Evolutionary conservation across 2,329 filamentous ascomycete species (phyloP), one percentile per base, ranked within the genome.

Genomic region (Chlorencoelia australis): DNA sequence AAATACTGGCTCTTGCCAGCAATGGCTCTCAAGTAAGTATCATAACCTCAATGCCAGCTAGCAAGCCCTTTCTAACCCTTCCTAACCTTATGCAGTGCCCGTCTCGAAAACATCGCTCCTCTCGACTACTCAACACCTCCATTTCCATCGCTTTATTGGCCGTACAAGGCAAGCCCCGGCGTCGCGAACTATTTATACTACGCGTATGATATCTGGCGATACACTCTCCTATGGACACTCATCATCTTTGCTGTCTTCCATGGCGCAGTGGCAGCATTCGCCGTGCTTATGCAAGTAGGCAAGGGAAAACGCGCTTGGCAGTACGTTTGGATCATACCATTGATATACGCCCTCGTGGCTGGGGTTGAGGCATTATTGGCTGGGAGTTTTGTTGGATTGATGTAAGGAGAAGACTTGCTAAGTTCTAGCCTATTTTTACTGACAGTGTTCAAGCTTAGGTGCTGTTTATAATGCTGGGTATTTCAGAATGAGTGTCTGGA

Each of bases 401-500:
- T 82, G 76, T 79, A 51, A 63, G n/a, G n/a, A n/a, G 76, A 52
- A 10, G 26, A 14, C 11, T 27, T 24, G 11, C 10, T n/a, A 5
- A 3, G 21, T 11, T 32, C 1, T 18, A 8, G 7, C 11, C 3
- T 13, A 16, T 25, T 8, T 22, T 29, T 39, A 18, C 17, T 32
- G 17, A 37, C 20, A 19, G 4, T 22, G 16, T 24, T 28, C 17
- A 11, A 49, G 75, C 30, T 61, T 82, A 2, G 76, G 75, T 17
- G 74, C 71, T 2, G 67, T 82, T 13, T 83, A 82, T 51, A 71
- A 76, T 55, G 67, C 73, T 2, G 79, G 79, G 13, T 80, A 75
- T 54, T 83, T 81, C 51, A 64, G 69, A 41, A 82, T 84, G 79
- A 80, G 76, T 25, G 83, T 79, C 2, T 84, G 79, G 79, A 74